Conservation (phyloP, 331 rosid genomes). For the Rhamnella rubrinervis region DNA sequence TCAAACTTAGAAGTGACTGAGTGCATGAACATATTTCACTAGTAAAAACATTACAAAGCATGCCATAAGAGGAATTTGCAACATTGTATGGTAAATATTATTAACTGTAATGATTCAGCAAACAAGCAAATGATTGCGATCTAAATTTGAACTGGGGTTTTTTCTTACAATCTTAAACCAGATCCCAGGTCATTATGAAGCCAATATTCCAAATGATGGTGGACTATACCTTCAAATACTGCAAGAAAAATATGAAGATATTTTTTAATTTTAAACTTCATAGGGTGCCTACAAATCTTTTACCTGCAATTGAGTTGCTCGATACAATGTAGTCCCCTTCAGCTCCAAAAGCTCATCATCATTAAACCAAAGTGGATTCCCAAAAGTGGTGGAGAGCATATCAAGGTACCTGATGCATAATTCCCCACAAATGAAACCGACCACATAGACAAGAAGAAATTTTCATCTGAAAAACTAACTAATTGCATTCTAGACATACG, state of each 20-base stretch:
- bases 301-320: conserved; percentile 91
- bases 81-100: neutral
- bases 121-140: too few relatives aligned
- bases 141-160: too few relatives aligned
- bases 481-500: conserved; percentile 58
- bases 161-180: too few relatives aligned
- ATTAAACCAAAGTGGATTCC: conserved; percentile 89
- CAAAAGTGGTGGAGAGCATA: conserved; percentile 80
- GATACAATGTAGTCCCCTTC: conserved; percentile 77
- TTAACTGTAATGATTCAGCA: neutral
- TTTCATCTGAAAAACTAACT: conserved; percentile 1
- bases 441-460: neutral
- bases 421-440: conserved; percentile 33
- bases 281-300: conserved; percentile 14
- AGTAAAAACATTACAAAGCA: neutral
- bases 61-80: conserved; percentile 4
- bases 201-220: too few relatives aligned
- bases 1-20: neutral
- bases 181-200: too few relatives aligned
- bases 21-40: neutral
- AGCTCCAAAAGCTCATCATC: conserved; percentile 73
- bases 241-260: too few relatives aligned
- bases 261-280: too few relatives aligned
- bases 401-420: conserved; percentile 74
- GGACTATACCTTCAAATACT: too few relatives aligned